Evolutionary conservation across 352 stramenopile species (phyloP).

Genomic region (Hyaloperonospora arabidopsidis): DNA sequence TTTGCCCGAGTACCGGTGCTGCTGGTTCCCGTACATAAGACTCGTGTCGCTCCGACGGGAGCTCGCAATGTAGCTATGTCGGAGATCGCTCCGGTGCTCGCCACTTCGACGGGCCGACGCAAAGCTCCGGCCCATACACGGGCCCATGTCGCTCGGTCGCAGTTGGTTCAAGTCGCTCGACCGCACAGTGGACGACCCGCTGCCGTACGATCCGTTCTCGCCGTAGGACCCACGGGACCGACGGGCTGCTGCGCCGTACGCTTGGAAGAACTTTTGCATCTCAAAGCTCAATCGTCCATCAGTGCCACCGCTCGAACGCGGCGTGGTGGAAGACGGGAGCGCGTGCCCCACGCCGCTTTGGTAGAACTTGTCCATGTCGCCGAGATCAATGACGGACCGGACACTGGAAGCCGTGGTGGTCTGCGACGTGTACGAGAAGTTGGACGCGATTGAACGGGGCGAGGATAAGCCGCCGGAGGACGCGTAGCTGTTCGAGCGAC

Average conservation of each 20-base stretch:
- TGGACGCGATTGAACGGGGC: slow-evolving; percentile 59
- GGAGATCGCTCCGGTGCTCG: slow-evolving; percentile 14
- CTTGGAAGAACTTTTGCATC: slow-evolving; percentile 66
- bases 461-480: slow-evolving; percentile 49
- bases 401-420: slow-evolving; percentile 61
- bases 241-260: slow-evolving; percentile 36
- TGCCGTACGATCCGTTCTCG: slow-evolving; percentile 40
- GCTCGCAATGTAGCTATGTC: slow-evolving; percentile 27
- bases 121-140: slow-evolving; percentile 32
- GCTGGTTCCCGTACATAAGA: slow-evolving; percentile 25
- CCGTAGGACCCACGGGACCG: slow-evolving; percentile 24
- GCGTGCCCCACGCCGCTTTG: slow-evolving; percentile 29
- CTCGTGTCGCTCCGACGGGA: slow-evolving; percentile 30
- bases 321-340: slow-evolving; percentile 23
- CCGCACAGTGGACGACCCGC: slow-evolving; percentile 42
- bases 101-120: slow-evolving; percentile 21
- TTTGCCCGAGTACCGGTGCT: slow-evolving; percentile 23
- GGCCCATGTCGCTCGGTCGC: slow-evolving; percentile 23
- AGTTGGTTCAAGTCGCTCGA: slow-evolving; percentile 42
- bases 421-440: slow-evolving; percentile 68
- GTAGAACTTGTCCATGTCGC: slow-evolving; percentile 79
- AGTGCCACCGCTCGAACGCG: slow-evolving; percentile 30
- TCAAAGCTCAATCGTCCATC: slow-evolving; percentile 47
- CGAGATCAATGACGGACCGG: slow-evolving; percentile 60
- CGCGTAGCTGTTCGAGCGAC: slow-evolving; percentile 58